Evolutionary conservation across 192 early-diverging fungal species (phyloP).

Genomic region (Linnemannia elongata): DNA sequence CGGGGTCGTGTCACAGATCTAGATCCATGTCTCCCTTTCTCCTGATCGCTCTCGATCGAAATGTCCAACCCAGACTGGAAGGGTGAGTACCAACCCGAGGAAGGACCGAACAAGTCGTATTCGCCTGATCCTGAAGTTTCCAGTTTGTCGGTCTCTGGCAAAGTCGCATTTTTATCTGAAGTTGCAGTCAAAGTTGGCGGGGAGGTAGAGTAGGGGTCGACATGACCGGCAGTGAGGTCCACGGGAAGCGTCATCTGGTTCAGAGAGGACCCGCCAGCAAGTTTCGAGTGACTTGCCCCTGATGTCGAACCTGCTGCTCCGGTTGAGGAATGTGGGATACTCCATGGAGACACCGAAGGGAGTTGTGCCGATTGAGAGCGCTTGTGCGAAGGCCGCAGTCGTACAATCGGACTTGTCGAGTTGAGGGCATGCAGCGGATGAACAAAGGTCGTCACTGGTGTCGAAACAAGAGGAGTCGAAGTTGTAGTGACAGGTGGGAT

Average conservation of each 20-base stretch:
- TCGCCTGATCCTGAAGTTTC: background rate
- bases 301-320: background rate
- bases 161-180: background rate
- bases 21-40: constrained; percentile 39
- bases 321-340: constrained; percentile 12
- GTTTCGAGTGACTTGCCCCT: background rate
- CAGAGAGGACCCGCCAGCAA: background rate
- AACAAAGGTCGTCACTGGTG: constrained; percentile 2
- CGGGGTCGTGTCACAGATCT: constrained; percentile 5
- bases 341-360: constrained; percentile 38
- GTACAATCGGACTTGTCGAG: constrained; percentile 46
- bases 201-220: background rate
- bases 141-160: background rate
- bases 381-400: constrained; percentile 35
- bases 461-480: background rate
- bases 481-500: background rate
- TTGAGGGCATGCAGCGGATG: constrained; percentile 49
- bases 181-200: background rate
- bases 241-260: constrained; percentile 9
- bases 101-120: constrained; percentile 28
- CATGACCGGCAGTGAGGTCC: background rate
- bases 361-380: constrained; percentile 50
- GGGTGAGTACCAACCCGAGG: constrained; percentile 50
- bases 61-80: constrained; percentile 53
- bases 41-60: constrained; percentile 45